Evolutionary conservation across 139 green algal species (phyloP).

Genomic region (Picochlorum sp.): DNA sequence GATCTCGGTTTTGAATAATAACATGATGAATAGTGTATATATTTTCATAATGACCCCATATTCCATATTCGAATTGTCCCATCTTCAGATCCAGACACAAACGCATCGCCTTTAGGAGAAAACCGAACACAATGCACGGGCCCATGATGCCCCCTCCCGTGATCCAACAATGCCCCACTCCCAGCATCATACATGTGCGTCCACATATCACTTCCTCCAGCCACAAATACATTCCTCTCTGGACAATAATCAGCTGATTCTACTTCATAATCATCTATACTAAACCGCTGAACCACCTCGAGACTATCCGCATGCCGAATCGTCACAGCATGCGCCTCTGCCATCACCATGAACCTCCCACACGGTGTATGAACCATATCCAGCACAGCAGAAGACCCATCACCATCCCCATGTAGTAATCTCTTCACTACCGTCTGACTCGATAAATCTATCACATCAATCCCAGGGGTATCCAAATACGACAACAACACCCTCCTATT

Average conservation of each 20-base stretch:
- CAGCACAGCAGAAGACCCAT: slow-evolving; percentile 35
- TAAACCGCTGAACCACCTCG: slow-evolving; percentile 35
- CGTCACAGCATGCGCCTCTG: slow-evolving; percentile 66
- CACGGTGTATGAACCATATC: slow-evolving; percentile 76
- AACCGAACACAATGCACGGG: slow-evolving; percentile 93
- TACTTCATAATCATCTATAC: slow-evolving; percentile 39
- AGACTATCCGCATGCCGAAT: slow-evolving; percentile 64
- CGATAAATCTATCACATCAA: slow-evolving; percentile 74
- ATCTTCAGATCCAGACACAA: slow-evolving; percentile 89
- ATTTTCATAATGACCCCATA: slow-evolving; percentile 1
- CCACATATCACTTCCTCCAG: slow-evolving; percentile 92
- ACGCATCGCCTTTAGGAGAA: slow-evolving; percentile 77
- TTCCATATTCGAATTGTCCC: slow-evolving; percentile 93
- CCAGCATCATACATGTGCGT: slow-evolving; percentile 81
- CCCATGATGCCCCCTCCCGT: slow-evolving; percentile 79
- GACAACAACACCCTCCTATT: slow-evolving; percentile 68
- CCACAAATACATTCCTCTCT: slow-evolving; percentile 53
- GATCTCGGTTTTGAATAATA: slow-evolving; percentile 16
- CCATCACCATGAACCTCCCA: slow-evolving; percentile 59
- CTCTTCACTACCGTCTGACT: slow-evolving; percentile 42
- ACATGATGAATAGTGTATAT: slow-evolving; percentile 1
- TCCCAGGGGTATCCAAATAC: slow-evolving; percentile 36
- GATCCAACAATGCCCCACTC: slow-evolving; percentile 59
- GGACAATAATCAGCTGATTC: slow-evolving; percentile 75
- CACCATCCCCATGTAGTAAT: slow-evolving; percentile 60